These are phyloP conservation scores for Aspergillus terreus DNA, from an alignment of 2,329 filamentous ascomycete genomes.

Conservation along the genomic window DNA sequence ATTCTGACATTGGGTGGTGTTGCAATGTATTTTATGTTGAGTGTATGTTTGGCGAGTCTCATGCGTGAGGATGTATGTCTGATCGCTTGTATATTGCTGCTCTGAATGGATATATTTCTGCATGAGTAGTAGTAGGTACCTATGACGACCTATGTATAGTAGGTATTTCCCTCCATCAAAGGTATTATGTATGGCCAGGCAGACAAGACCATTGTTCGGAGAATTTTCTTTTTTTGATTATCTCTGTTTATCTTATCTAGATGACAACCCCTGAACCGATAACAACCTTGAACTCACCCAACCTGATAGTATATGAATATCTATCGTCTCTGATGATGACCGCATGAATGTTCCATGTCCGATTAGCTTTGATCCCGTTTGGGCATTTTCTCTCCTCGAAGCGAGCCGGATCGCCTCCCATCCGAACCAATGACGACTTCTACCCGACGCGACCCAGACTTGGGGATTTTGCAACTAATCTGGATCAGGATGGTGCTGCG, in stretches of 20 bases:
- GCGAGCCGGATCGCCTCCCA: not conserved
- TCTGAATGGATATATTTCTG: not conserved
- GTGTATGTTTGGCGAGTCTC: conserved; percentile 10
- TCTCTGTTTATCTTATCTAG: too few species aligned
- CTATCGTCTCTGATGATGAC: not conserved
- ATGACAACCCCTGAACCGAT: not conserved
- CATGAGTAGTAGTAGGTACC: too few species aligned
- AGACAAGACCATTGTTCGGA: too few species aligned
- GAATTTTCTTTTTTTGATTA: too few species aligned
- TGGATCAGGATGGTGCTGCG: not conserved
- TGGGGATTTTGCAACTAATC: not conserved
- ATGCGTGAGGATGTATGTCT: conserved; percentile 2
- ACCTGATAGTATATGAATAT: too few species aligned
- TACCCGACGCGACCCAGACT: not conserved
- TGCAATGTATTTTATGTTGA: conserved; percentile 12
- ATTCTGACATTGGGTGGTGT: not conserved
- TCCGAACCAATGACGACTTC: not conserved
- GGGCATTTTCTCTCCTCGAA: not conserved
- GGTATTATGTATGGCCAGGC: too few species aligned
- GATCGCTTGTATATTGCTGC: not conserved
- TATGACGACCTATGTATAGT: too few species aligned
- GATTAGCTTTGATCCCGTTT: not conserved
- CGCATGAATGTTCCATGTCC: too few species aligned
- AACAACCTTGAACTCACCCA: not conserved
- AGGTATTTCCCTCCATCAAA: too few species aligned